Conservation (phyloP, 148 eudicot genomes). For the Simmondsia chinensis region DNA sequence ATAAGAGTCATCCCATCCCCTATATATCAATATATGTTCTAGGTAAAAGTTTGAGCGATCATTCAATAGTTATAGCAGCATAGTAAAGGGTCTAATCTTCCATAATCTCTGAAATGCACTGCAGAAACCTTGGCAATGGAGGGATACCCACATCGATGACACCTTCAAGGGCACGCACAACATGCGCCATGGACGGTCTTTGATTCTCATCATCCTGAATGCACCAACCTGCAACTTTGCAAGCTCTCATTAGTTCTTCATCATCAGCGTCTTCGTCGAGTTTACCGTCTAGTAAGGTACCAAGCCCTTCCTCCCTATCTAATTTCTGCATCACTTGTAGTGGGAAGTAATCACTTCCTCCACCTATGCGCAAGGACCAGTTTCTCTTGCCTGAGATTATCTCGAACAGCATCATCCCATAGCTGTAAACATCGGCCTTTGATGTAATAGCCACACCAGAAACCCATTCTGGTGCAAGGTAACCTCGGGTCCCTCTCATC, state of each 20-base stretch:
- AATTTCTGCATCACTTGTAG: slow-evolving; percentile 18
- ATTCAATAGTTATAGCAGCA: too few relatives aligned
- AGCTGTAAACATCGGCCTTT: slow-evolving; percentile 3
- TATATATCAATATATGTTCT: too few relatives aligned
- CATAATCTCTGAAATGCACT: too few relatives aligned
- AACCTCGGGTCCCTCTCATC: slow-evolving; percentile 4
- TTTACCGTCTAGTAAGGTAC: slow-evolving; percentile 25
- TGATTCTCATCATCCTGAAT: slow-evolving; percentile 38
- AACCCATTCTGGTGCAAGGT: slow-evolving; percentile 1
- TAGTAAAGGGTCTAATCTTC: too few relatives aligned
- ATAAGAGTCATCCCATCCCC: too few relatives aligned
- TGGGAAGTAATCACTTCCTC: slow-evolving; percentile 25
- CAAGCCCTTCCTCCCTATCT: slow-evolving; percentile 24
- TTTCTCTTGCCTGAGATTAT: neutral
- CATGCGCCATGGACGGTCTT: slow-evolving; percentile 45
- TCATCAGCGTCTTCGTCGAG: slow-evolving; percentile 17
- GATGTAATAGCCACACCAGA: slow-evolving; percentile 1
- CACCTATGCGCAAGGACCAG: neutral
- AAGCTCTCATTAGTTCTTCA: slow-evolving; percentile 24
- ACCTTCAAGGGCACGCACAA: slow-evolving; percentile 49
- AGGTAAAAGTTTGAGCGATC: too few relatives aligned
- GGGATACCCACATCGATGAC: slow-evolving; percentile 41
- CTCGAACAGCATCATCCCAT: slow-evolving; percentile 3
- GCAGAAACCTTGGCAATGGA: slow-evolving; percentile 31
- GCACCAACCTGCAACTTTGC: slow-evolving; percentile 52